Conservation (phyloP, 2,329 filamentous ascomycete species). For the Didymosphaeria variabile region DNA sequence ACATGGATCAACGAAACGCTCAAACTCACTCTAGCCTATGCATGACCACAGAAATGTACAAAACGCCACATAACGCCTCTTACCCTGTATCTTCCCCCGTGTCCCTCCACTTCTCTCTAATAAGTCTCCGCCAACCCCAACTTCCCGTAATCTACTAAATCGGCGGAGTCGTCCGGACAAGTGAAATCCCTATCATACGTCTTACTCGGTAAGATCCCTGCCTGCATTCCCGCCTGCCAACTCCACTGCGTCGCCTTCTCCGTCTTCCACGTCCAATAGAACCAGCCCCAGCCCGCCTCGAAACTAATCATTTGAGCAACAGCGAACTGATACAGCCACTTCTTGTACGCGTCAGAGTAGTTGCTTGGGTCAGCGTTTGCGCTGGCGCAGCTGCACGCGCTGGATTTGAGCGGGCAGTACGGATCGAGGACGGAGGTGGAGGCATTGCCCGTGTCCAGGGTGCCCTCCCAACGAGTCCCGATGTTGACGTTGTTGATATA, state of each 20-base stretch:
- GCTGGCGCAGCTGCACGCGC: conserved; percentile 73
- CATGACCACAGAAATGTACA: background rate
- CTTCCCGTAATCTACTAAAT: conserved; percentile 52
- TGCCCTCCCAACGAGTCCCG: conserved; percentile 92
- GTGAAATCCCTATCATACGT: conserved; percentile 55
- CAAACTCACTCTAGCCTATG: background rate
- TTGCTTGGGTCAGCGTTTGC: conserved; percentile 77
- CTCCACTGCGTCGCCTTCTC: conserved; percentile 90
- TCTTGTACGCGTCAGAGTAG: conserved; percentile 80
- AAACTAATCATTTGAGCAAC: conserved; percentile 96
- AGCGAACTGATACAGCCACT: conserved; percentile 87
- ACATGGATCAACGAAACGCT: background rate
- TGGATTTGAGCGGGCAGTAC: conserved; percentile 72
- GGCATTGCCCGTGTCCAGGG: conserved; percentile 73
- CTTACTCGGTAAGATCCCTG: conserved; percentile 76
- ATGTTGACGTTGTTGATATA: conserved; percentile 89
- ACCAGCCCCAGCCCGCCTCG: conserved; percentile 95
- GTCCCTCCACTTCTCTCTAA: conserved; percentile 24
- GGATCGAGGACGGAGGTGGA: conserved; percentile 71
- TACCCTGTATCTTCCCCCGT: background rate
- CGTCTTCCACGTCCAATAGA: conserved; percentile 99
- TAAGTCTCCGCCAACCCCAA: conserved; percentile 57
- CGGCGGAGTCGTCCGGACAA: conserved; percentile 45
- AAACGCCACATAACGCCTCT: background rate
- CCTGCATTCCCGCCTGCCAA: conserved; percentile 79